Conservation (phyloP, 345 rosid species). For the Citrus cavaleriei region DNA sequence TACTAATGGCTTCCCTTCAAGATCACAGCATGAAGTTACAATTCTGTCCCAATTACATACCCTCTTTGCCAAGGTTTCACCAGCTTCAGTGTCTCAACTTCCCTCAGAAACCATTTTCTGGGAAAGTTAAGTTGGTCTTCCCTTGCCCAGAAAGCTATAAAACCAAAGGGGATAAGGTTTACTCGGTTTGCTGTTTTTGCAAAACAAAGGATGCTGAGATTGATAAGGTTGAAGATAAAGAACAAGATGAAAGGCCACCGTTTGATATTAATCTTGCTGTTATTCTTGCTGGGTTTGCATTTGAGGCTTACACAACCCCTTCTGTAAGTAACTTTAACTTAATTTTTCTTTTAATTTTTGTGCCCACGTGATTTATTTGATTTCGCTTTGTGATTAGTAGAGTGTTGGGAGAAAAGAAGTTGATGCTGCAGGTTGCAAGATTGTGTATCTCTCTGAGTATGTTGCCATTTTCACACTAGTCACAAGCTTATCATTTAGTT, state of each 20-base stretch:
- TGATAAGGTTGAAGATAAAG: constrained; percentile 22
- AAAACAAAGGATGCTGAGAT: constrained; percentile 30
- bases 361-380: not conserved
- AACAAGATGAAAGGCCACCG: constrained; percentile 50
- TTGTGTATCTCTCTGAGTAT: constrained; percentile 82
- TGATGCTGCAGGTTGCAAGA: constrained; percentile 79
- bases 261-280: constrained; percentile 94
- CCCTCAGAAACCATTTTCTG: constrained; percentile 28
- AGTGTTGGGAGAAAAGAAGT: constrained; percentile 63
- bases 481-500: not conserved
- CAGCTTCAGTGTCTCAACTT: constrained; percentile 15
- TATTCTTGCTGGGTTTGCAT: constrained; percentile 94
- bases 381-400: constrained; percentile 38
- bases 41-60: constrained; percentile 6
- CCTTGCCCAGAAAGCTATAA: constrained; percentile 11
- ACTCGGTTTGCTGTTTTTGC: constrained; percentile 31
- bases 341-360: not conserved
- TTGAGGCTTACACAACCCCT: constrained; percentile 76
- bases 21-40: constrained; percentile 11
- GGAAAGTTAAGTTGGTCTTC: constrained; percentile 16
- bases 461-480: constrained; percentile 17
- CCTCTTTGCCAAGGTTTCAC: constrained; percentile 1
- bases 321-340: constrained; percentile 36
- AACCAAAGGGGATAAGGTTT: constrained; percentile 9
- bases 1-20: constrained; percentile 29